These are phyloP conservation scores for Ophiostoma tasmaniense DNA, from an alignment of 2,329 filamentous ascomycete genomes.

Conservation along the genomic window DNA sequence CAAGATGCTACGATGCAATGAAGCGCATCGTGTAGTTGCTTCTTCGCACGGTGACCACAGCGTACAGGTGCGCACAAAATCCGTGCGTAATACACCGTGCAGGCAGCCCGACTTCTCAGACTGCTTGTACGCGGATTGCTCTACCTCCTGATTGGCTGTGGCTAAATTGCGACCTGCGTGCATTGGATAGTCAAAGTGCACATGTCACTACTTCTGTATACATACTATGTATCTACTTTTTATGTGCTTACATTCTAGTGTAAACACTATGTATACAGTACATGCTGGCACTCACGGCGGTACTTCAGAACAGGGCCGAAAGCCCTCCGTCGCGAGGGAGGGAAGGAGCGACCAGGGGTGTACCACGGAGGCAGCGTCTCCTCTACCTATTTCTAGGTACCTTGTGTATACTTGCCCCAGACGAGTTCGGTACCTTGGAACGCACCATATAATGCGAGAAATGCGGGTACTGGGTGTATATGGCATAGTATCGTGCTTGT, in stretches of 20 bases:
- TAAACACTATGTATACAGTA: neutral
- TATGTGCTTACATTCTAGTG: neutral
- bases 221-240: neutral
- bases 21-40: neutral
- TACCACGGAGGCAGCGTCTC: conserved; percentile 9
- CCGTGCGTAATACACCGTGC: conserved; percentile 1
- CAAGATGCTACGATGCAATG: neutral
- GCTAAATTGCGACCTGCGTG: conserved; percentile 29
- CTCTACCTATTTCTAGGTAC: neutral
- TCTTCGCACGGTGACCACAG: neutral
- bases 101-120: neutral
- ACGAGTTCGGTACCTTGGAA: neutral
- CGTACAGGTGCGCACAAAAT: neutral
- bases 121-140: neutral
- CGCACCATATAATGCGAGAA: neutral
- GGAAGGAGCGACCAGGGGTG: conserved; percentile 12
- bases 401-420: neutral
- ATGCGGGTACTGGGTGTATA: neutral
- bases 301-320: conserved; percentile 22
- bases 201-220: neutral
- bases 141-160: conserved; percentile 24
- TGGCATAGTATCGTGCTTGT: neutral
- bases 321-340: conserved; percentile 13
- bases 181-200: conserved; percentile 2
- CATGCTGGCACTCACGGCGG: conserved; percentile 8